Evolutionary conservation across 768 basidiomycete genomes (phyloP).

Genomic region (Leccinum boreale): DNA sequence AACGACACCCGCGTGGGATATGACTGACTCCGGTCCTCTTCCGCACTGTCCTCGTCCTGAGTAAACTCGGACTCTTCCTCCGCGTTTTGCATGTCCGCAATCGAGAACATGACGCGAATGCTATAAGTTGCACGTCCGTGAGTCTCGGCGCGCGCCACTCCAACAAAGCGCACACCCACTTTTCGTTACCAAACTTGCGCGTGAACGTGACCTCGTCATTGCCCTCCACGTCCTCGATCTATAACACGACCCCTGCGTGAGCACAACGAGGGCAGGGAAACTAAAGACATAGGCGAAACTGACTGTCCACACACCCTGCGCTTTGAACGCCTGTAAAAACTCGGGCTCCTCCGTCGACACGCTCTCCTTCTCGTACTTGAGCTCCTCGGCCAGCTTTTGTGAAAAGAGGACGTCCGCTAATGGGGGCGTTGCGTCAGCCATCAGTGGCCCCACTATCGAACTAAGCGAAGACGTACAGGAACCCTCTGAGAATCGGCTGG

Average conservation of each 20-base stretch:
- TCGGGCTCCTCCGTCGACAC: slow-evolving; percentile 52
- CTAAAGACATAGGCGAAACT: background rate
- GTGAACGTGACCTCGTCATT: slow-evolving; percentile 79
- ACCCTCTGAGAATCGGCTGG: slow-evolving; percentile 40
- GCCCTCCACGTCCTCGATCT: slow-evolving; percentile 70
- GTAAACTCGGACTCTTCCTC: slow-evolving; percentile 17
- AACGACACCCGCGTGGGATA: slow-evolving; percentile 80
- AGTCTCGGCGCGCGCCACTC: background rate
- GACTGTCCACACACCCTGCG: slow-evolving; percentile 77
- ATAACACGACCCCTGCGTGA: background rate
- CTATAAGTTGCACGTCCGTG: slow-evolving; percentile 36
- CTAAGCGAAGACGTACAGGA: slow-evolving; percentile 33
- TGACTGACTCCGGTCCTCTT: slow-evolving; percentile 32
- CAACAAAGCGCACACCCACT: slow-evolving; percentile 45
- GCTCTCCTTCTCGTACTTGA: slow-evolving; percentile 79
- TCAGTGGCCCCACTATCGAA: background rate
- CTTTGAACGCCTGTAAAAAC: slow-evolving; percentile 73
- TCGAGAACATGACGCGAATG: slow-evolving; percentile 45
- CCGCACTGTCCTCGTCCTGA: slow-evolving; percentile 35
- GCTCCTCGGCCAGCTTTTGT: slow-evolving; percentile 75
- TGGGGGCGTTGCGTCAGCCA: background rate
- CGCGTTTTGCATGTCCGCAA: slow-evolving; percentile 1
- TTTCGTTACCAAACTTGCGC: slow-evolving; percentile 90
- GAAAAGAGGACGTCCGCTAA: slow-evolving; percentile 73
- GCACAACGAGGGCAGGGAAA: background rate